Base-by-base conservation (phyloP, 495 filamentous ascomycete genomes). In the Beverwykella pulmonaria region DNA sequence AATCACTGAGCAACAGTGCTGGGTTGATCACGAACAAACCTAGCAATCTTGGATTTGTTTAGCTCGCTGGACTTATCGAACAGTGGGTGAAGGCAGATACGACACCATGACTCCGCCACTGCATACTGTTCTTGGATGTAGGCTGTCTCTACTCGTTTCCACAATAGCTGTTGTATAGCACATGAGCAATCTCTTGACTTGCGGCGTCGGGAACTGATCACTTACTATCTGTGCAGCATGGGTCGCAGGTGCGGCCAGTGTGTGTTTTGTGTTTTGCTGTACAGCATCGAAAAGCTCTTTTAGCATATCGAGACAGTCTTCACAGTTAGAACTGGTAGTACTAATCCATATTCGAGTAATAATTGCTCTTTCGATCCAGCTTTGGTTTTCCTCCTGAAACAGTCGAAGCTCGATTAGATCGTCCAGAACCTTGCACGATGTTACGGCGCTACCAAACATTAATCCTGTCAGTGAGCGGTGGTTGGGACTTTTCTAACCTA, bases 31-130 rank as follows among this genome's bases (percentile, higher is more conserved):
- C 30, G 57, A 36, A 56, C 76, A 75, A 76, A 89, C 89, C 89
- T 86, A 27, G 86, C 81, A 55, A 96, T 82, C 65, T 89, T 92
- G 1, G 82, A 80, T 29, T 77, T 77, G 71, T 92, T 93, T 1
- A 82, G 62, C 26, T 82, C 78, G 14, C 88, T 87, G 27, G 87
- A 82, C 49, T 83, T 83, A 29, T 83, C 72, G 65, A 96, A 91
- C 15, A 90, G 68, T 23, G 73, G 65, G 61, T 92, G 88, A 46
- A 87, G 76, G n/a, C 86, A 85, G 19, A 94, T 75, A 19, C 71
- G 79, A 72, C 91, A 94, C 93, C 91, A 97, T 58, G 76, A 75
- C 68, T 88, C 83, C 1, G 88, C 82, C 26, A 78, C 59, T 17
- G 82, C 80, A 59, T 82, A 83, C 29, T 84, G 77, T 0, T 80